Evolutionary conservation across 805 yeast genomes (phyloP).

Genomic region (Suhomyces prunicola): DNA sequence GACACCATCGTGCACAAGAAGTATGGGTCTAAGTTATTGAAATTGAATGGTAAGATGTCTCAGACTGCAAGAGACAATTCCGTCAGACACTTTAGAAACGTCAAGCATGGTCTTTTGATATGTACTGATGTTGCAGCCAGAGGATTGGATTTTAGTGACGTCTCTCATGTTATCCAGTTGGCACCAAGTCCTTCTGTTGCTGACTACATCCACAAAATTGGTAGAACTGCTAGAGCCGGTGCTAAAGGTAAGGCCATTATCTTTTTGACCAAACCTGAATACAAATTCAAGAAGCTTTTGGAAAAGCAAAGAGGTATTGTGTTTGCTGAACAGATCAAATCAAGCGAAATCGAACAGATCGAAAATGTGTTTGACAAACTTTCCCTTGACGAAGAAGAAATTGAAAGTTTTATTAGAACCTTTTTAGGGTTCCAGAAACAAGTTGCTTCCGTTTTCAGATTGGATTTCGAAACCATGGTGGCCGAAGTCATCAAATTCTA

Average conservation of each 20-base stretch:
- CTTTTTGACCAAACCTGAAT: conserved; percentile 55
- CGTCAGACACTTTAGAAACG: conserved; percentile 50
- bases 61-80: conserved; percentile 65
- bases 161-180: conserved; percentile 79
- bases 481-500: conserved; percentile 30
- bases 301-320: conserved; percentile 49
- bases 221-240: conserved; percentile 96
- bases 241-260: conserved; percentile 67
- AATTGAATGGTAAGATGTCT: conserved; percentile 70
- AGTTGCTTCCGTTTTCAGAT: conserved; percentile 18
- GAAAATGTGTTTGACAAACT: conserved; percentile 17
- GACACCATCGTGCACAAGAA: conserved; percentile 16
- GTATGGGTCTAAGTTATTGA: conserved; percentile 21
- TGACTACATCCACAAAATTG: conserved; percentile 89
- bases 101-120: conserved; percentile 57
- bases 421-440: conserved; percentile 29
- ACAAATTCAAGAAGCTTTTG: conserved; percentile 51
- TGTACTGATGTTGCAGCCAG: conserved; percentile 94
- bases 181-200: conserved; percentile 72
- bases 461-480: conserved; percentile 23
- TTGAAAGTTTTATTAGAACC: conserved; percentile 23
- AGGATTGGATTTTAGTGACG: conserved; percentile 93
- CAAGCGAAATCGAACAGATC: conserved; percentile 36
- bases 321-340: conserved; percentile 44
- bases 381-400: conserved; percentile 16